Evolutionary conservation across 306 rosid species (phyloP), one percentile per base, ranked within the genome.

Genomic region (Vicia faba): DNA sequence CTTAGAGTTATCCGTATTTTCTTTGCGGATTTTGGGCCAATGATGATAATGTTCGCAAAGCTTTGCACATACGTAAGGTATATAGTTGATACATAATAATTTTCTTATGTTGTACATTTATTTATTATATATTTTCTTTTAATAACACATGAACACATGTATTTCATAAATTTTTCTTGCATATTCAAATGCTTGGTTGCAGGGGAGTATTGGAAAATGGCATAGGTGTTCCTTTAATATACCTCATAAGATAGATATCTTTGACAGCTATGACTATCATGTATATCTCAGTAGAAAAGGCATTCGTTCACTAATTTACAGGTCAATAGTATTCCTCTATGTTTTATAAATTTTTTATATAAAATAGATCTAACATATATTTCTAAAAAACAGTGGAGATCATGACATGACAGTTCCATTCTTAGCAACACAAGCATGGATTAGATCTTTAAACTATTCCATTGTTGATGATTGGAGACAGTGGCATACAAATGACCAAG

Each of bases 401-500:
- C 95, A 85, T 49, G 95, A 85, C 66, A 15, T 81, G 66, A 0
- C 0, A 0, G 18, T 85, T 14, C 65, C 87, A 6, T 82, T 75
- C 61, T 8, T 81, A 28, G 85, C 50, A 1, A 83, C 87, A 31
- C 82, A 85, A 73, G 88, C 85, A 2, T 87, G 95, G 90, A 77
- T 87, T 31, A 75, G 81, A 79, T 54, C 75, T 16, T 70, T 83
- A 18, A 85, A 81, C 60, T 83, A 76, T 31, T 72, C 88, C 45
- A 83, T 87, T 20, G 74, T 76, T 3, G 82, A 85, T 48, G 84
- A 81, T 13, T 83, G 91, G 95, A 85, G 91, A 55, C 68, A 82
- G 19, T 85, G 88, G 88, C 7, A 41, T 18, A 67, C 76, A 16
- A 59, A 72, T 4, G 74, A 68, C 26, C 87, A 79, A 77, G 45